Evolutionary conservation across 139 green algal species (phyloP).

Genomic region (Chlorella sp.): DNA sequence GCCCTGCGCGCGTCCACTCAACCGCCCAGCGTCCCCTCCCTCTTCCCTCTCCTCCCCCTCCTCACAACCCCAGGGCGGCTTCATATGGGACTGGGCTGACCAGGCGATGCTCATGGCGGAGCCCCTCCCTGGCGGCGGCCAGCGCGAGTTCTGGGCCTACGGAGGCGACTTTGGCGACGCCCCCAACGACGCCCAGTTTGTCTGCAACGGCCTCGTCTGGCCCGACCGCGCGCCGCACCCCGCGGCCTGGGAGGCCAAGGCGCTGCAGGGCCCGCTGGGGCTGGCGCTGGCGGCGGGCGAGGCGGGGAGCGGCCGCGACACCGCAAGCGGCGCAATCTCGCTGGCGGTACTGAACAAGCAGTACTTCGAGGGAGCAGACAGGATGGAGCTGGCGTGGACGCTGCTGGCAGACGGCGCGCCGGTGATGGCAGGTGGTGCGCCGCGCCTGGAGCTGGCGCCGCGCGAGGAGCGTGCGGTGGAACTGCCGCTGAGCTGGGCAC

Average conservation of each 20-base stretch:
- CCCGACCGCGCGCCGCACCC: slow-evolving; percentile 81
- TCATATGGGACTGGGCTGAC: slow-evolving; percentile 99
- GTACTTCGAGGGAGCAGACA: slow-evolving; percentile 47
- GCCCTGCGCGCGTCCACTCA: no score
- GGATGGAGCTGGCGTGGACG: slow-evolving; percentile 59
- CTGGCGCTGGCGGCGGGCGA: slow-evolving; percentile 32
- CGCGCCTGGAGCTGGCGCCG: background rate
- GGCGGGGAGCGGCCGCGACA: background rate
- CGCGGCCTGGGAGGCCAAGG: slow-evolving; percentile 60
- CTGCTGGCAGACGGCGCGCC: slow-evolving; percentile 59
- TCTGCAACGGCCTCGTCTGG: slow-evolving; percentile 93
- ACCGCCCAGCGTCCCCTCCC: no score
- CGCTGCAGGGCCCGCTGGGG: slow-evolving; percentile 56
- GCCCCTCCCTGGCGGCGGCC: background rate
- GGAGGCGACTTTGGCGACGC: slow-evolving; percentile 94
- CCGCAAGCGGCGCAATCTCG: background rate
- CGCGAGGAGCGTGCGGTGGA: background rate
- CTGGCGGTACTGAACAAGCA: slow-evolving; percentile 56
- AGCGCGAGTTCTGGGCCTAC: slow-evolving; percentile 79
- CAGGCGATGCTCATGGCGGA: slow-evolving; percentile 73
- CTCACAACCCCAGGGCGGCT: slow-evolving; percentile 80
- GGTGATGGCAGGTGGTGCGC: background rate
- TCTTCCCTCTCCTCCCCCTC: no score
- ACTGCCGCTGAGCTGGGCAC: slow-evolving; percentile 4
- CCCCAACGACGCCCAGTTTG: slow-evolving; percentile 93